Percentiles rank a stretch among this genome's conserved stretches.
Conservation (phyloP, 1,284 basidiomycete species). For the Apiotrichum laibachii region DNA sequence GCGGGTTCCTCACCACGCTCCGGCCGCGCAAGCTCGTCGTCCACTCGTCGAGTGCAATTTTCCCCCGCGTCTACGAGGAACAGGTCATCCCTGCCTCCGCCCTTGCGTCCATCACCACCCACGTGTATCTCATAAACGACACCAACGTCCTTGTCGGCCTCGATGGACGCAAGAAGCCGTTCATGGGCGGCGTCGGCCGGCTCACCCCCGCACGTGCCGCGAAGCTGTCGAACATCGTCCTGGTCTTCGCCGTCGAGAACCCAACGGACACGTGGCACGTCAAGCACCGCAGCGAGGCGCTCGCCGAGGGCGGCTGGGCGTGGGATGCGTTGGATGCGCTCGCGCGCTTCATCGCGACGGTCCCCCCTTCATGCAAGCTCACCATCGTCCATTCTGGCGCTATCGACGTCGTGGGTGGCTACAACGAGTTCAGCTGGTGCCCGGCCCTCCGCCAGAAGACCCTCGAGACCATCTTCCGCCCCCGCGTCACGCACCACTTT, state of each 20-base stretch:
- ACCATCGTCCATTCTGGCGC: background rate
- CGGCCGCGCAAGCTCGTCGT: background rate
- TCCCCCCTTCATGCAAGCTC: background rate
- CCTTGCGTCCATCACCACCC: background rate
- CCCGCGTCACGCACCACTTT: background rate
- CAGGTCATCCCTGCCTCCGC: background rate
- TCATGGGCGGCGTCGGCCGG: conserved; percentile 56
- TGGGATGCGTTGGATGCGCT: background rate
- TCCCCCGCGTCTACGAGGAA: background rate
- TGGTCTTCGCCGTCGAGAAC: background rate
- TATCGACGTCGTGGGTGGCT: background rate
- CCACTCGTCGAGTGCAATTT: background rate
- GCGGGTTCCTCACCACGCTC: background rate
- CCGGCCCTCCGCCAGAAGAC: background rate
- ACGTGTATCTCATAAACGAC: conserved; percentile 64
- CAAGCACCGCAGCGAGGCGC: background rate
- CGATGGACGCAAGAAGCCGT: conserved; percentile 63
- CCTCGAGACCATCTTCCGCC: background rate
- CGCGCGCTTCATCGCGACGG: background rate
- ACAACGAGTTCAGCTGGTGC: background rate
- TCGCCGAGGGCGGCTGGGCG: background rate
- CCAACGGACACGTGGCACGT: background rate
- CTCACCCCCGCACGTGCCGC: background rate
- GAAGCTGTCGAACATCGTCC: background rate
- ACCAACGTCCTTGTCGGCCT: conserved; percentile 37